Conservation (phyloP, 495 filamentous ascomycete species). For the Neurospora sp. region DNA sequence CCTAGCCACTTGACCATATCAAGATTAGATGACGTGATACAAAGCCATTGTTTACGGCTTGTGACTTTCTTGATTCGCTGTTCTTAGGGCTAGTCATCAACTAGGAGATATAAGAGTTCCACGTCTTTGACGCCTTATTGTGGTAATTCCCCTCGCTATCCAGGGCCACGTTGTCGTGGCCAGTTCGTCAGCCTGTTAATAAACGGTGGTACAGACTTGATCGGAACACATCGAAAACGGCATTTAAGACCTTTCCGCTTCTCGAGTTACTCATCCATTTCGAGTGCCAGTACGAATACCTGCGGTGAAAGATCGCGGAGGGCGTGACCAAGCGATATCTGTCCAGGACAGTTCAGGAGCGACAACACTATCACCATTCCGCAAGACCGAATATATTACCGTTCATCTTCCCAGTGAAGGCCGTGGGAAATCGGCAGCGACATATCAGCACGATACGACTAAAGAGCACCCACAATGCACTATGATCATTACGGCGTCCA, state of each 20-base stretch:
- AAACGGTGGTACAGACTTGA: neutral
- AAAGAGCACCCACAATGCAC: constrained; percentile 10
- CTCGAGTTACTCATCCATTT: neutral
- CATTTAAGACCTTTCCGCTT: neutral
- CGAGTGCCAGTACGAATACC: neutral
- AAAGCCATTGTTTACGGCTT: constrained; percentile 6
- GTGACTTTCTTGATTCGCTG: constrained; percentile 6
- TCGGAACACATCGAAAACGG: neutral
- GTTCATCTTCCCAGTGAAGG: constrained; percentile 1
- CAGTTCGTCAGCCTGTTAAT: neutral
- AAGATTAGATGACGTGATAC: constrained; percentile 22
- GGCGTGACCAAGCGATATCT: neutral
- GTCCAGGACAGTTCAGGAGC: neutral
- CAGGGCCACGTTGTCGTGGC: neutral
- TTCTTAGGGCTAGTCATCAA: neutral
- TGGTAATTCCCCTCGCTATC: neutral
- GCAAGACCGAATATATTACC: neutral
- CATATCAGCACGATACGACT: neutral
- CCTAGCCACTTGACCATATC: constrained; percentile 8
- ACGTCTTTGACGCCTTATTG: neutral
- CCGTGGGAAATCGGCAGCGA: neutral
- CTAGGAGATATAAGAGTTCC: neutral
- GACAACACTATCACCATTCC: neutral
- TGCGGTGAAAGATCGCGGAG: neutral
- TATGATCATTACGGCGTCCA: constrained; percentile 15